Evolutionary conservation across 1,284 basidiomycete genomes (phyloP), one percentile per base, ranked within the genome.

Genomic region (Spongispora temasekensis): DNA sequence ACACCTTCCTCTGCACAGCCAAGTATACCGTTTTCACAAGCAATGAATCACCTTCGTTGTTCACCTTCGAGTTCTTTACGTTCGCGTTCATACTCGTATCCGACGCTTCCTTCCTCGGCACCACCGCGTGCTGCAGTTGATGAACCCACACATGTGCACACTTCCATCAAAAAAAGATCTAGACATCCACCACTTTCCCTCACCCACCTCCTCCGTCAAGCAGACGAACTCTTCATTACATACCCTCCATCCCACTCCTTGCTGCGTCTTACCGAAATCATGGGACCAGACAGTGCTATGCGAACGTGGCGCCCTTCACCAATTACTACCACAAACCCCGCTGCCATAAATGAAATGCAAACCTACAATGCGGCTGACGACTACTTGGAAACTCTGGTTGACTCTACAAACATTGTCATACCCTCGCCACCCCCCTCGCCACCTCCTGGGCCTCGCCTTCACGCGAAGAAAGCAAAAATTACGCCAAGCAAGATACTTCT

Each of bases 261-360:
- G 1, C 76, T 91, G 21, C 72, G 66, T 10, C 74, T 91, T n/a
- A 75, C 80, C 3, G 76, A 79, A 27, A 88, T 89, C 54, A 85
- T 93, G 80, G 91, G 91, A 17, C 88, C 88, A 1, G 83, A 89
- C 58, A 85, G 83, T 65, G 80, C 74, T 30, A 72, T 83, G 65
- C 76, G 66, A 54, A 76, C 74, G 12, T 73, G 71, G 71, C 61
- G 54, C 30, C 62, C 66, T 6, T 44, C 54, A 27, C 56, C 63
- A 2, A 58, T 71, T n/a, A 63, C 63, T 19, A 25, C 61, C 19
- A 53, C 54, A 15, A n/a, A 13, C 6, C 30, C 17, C 31, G 42
- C 53, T 21, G 35, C 34, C 25, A 27, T 51, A 30, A 59, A 53
- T 10, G 60, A 64, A 50, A 68, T 63, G 57, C 60, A 53, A 21